Base-by-base conservation (phyloP, 2,329 filamentous ascomycete genomes). In the Stachybotrys chartarum region DNA sequence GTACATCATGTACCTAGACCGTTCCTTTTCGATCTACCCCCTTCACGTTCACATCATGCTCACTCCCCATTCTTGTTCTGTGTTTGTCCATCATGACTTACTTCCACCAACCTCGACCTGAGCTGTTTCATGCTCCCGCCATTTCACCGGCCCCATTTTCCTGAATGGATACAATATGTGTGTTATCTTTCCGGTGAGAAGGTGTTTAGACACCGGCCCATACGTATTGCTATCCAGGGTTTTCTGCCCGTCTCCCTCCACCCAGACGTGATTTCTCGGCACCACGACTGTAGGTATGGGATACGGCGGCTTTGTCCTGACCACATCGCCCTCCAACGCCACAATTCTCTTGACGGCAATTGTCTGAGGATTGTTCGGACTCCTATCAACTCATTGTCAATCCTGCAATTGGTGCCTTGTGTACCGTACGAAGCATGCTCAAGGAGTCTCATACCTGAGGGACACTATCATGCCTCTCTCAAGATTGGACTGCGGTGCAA, bases 201-300 rank as follows among this genome's bases (percentile, higher is more conserved):
- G 69, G 54, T 82, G 83, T 60, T 83, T 83, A 30, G 88, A 87
- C 51, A 95, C 84, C 5, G 94, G 91, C 1, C 94, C 94, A 70
- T 95, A 97, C 12, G 84, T 84, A 72, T 96, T 96, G 71, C 91
- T 96, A 73, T 99, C 94, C 57, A 86, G 70, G 55, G 84, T 90
- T 63, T 82, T 82, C 52, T 81, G 81, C 12, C 88, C 91, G 68
- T 99, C 94, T 1, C 94, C 94, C 69, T 97, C 93, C 1, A 99
- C 84, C 94, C 94, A 99, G 31, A 97, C 80, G 74, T 97, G 92
- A 17, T 91, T 91, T 59, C 80, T 80, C 6, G 92, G 93, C 24
- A 99, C 82, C 59, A 80, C 79, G 50, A 88, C 75, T 8, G 71
- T 77, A 1, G 74, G 62, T 16, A 78, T 69, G 8, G 82, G 78